Evolutionary conservation across 495 filamentous ascomycete genomes (phyloP).

Genomic region (Aspergillus steynii): DNA sequence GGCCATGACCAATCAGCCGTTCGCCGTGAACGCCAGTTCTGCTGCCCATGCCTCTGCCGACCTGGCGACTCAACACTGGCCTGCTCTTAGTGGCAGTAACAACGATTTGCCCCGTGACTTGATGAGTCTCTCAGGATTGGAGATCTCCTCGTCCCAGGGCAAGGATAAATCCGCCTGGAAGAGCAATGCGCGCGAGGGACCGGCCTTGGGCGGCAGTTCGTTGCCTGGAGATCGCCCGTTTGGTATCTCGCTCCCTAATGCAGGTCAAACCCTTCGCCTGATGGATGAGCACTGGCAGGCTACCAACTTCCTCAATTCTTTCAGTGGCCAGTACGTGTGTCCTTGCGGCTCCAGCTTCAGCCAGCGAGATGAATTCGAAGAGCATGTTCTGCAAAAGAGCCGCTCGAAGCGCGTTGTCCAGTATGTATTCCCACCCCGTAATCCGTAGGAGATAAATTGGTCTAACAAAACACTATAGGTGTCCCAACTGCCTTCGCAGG

Average conservation of each 20-base stretch:
- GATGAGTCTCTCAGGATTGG: slow-evolving; percentile 13
- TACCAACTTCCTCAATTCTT: slow-evolving; percentile 23
- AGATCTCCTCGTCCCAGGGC: not conserved
- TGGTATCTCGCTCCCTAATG: not conserved
- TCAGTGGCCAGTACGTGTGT: slow-evolving; percentile 24
- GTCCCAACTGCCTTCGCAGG: slow-evolving; percentile 44
- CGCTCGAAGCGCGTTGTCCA: slow-evolving; percentile 8
- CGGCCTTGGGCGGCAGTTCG: not conserved
- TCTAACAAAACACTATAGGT: slow-evolving; percentile 17
- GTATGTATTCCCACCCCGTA: slow-evolving; percentile 14
- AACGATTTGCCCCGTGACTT: slow-evolving; percentile 9
- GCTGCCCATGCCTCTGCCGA: slow-evolving; percentile 1
- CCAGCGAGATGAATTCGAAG: slow-evolving; percentile 16
- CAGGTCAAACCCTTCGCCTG: slow-evolving; percentile 13
- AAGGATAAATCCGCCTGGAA: slow-evolving; percentile 5
- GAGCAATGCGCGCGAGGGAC: not conserved
- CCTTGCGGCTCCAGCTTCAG: slow-evolving; percentile 23
- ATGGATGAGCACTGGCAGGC: slow-evolving; percentile 26
- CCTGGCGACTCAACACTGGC: slow-evolving; percentile 22
- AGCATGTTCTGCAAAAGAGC: slow-evolving; percentile 24
- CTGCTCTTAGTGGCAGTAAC: slow-evolving; percentile 2
- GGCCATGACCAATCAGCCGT: slow-evolving; percentile 22
- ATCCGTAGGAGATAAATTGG: no score
- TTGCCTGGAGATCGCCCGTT: not conserved
- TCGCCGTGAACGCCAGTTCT: not conserved